Conservation (phyloP, 768 basidiomycete genomes). For the Boletus sp. region DNA sequence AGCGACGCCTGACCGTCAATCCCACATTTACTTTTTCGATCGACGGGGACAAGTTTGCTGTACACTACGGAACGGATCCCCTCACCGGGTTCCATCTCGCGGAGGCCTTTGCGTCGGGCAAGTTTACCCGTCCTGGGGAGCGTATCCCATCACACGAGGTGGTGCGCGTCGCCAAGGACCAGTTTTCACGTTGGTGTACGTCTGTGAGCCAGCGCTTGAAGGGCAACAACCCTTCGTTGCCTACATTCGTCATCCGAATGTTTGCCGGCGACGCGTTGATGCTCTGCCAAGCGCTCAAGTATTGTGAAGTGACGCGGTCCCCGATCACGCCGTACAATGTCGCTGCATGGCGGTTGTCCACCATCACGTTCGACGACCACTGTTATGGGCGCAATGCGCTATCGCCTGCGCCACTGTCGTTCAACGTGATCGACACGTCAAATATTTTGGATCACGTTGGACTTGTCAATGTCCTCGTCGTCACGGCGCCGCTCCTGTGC, state of each 20-base stretch:
- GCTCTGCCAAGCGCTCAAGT: conserved; percentile 22
- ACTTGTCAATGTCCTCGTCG: conserved; percentile 26
- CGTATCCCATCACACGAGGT: conserved; percentile 4
- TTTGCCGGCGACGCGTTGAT: conserved; percentile 28
- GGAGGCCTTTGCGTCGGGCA: conserved; percentile 17
- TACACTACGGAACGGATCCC: conserved; percentile 31
- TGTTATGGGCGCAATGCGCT: conserved; percentile 13
- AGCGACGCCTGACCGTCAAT: conserved; percentile 13
- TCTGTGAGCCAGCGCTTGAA: conserved; percentile 13
- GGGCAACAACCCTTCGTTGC: conserved; percentile 7
- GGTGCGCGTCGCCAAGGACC: conserved; percentile 16
- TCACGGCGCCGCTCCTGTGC: conserved; percentile 20
- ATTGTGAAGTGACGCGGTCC: conserved; percentile 7
- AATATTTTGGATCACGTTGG: conserved; percentile 27
- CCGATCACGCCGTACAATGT: conserved; percentile 17
- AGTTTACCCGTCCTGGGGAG: neutral
- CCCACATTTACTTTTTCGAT: conserved; percentile 30
- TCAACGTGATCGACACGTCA: conserved; percentile 33
- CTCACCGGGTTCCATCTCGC: conserved; percentile 31
- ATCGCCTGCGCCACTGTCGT: conserved; percentile 21
- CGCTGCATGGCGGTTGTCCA: conserved; percentile 24
- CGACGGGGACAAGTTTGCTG: conserved; percentile 23
- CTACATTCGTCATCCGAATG: conserved; percentile 27
- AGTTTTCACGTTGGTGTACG: conserved; percentile 27
- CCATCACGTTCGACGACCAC: conserved; percentile 18